phyloP scores from a whole-genome alignment of 2,329 filamentous ascomycete genomes.

The Purpureocillium takamizusanense region DNA sequence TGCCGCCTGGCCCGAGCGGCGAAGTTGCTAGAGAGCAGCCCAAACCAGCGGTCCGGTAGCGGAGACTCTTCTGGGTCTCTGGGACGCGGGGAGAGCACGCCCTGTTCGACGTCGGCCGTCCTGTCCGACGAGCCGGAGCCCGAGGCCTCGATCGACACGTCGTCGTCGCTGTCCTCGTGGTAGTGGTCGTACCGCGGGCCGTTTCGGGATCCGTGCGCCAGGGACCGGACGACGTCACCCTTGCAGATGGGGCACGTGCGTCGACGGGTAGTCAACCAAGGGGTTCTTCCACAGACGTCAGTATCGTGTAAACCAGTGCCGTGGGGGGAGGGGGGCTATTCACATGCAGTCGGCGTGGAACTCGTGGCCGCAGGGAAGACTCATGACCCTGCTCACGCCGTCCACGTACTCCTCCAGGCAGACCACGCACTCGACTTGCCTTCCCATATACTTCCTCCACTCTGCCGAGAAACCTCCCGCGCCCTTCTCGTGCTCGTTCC shows the following conservation, averaged over 20 bases:
- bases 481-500: constrained; percentile 39
- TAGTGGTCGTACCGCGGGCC: constrained; percentile 46
- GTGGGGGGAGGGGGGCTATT: constrained; percentile 36
- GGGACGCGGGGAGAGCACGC: constrained; percentile 16
- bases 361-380: constrained; percentile 91
- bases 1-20: constrained; percentile 8
- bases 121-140: constrained; percentile 19
- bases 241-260: constrained; percentile 99
- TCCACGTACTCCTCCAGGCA: constrained; percentile 95
- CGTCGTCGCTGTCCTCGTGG: constrained; percentile 42
- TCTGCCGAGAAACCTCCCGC: constrained; percentile 32
- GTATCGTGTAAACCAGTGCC: constrained; percentile 5
- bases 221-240: constrained; percentile 76
- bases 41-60: constrained; percentile 27
- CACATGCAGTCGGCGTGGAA: constrained; percentile 98
- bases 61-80: constrained; percentile 11
- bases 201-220: constrained; percentile 45
- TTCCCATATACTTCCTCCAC: constrained; percentile 59
- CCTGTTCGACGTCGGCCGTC: constrained; percentile 35
- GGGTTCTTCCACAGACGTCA: constrained; percentile 53
- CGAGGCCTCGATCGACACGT: constrained; percentile 25
- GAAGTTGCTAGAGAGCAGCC: constrained; percentile 23
- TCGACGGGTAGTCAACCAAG: constrained; percentile 90
- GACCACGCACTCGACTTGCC: constrained; percentile 83
- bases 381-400: constrained; percentile 92